Base-by-base conservation (phyloP, 2,329 filamentous ascomycete species). In the Leptographium lundbergii region DNA sequence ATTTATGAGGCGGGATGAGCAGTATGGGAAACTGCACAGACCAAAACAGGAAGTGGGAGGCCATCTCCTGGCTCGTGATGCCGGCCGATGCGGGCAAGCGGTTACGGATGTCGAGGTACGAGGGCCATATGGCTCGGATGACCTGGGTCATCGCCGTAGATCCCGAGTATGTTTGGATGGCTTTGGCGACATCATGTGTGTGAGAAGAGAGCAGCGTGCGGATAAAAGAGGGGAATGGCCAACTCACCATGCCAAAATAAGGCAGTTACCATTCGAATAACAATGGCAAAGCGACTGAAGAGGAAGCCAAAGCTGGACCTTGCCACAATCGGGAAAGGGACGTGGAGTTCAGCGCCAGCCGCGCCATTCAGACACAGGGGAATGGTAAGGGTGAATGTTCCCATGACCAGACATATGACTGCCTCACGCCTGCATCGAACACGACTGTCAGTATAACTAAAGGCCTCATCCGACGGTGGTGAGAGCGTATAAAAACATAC, bases 381-480 rank as follows among this genome's bases (percentile, higher is more conserved):
- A 22, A 82, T 76, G 5, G 81, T 77, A 29, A 82, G 80, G 62
- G 81, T 83, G 17, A 79, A 73, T n/a, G n/a, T n/a, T n/a, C n/a
- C n/a, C n/a, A n/a, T n/a, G n/a, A n/a, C n/a, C n/a, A n/a, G n/a
- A n/a, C n/a, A n/a, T n/a, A n/a, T n/a, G n/a, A n/a, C n/a, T n/a
- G n/a, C n/a, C n/a, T n/a, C n/a, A n/a, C n/a, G n/a, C n/a, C n/a
- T n/a, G n/a, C n/a, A n/a, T n/a, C n/a, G n/a, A n/a, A n/a, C n/a
- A n/a, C n/a, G n/a, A n/a, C n/a, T n/a, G n/a, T n/a, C n/a, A n/a
- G n/a, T n/a, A n/a, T n/a, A n/a, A n/a, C n/a, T n/a, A n/a, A n/a
- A n/a, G n/a, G n/a, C n/a, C n/a, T n/a, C n/a, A n/a, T n/a, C n/a
- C n/a, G n/a, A n/a, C n/a, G n/a, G n/a, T n/a, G n/a, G n/a, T n/a